These are phyloP conservation scores for Monilinia polystroma DNA, from an alignment of 2,329 filamentous ascomycete species.

Conservation along the genomic window DNA sequence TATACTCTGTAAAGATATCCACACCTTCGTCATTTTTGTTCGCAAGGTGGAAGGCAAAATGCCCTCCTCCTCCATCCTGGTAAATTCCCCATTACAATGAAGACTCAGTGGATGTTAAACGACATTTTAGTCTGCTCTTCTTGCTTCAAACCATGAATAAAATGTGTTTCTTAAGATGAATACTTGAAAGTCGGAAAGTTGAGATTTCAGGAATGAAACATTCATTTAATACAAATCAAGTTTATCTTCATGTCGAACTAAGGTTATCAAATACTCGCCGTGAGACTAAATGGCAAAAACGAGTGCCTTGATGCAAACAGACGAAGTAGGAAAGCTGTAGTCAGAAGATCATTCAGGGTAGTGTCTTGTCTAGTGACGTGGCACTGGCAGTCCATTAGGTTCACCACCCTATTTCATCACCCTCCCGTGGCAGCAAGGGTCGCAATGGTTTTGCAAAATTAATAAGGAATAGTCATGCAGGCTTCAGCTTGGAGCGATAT, in stretches of 20 bases:
- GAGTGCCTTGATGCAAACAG: background rate
- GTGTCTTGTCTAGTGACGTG: background rate
- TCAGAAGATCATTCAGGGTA: background rate
- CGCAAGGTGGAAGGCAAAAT: background rate
- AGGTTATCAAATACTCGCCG: background rate
- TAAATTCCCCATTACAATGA: background rate
- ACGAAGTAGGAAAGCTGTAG: background rate
- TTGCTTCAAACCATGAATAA: background rate
- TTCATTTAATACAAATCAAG: background rate
- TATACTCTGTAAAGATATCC: background rate
- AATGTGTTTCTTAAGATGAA: background rate
- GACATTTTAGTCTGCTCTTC: background rate
- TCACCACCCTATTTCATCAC: no score
- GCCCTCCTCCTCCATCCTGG: background rate
- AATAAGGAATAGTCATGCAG: background rate
- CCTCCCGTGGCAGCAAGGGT: no score
- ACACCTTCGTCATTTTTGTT: background rate
- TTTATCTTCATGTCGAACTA: background rate
- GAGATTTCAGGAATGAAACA: background rate
- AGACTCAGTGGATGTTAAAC: background rate
- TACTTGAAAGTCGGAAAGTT: background rate
- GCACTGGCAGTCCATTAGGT: no score
- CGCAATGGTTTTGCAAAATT: no score
- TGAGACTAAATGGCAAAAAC: background rate
- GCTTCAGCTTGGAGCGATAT: background rate